Evolutionary conservation across 805 yeast species (phyloP).

Genomic region (Saitoella complicata): DNA sequence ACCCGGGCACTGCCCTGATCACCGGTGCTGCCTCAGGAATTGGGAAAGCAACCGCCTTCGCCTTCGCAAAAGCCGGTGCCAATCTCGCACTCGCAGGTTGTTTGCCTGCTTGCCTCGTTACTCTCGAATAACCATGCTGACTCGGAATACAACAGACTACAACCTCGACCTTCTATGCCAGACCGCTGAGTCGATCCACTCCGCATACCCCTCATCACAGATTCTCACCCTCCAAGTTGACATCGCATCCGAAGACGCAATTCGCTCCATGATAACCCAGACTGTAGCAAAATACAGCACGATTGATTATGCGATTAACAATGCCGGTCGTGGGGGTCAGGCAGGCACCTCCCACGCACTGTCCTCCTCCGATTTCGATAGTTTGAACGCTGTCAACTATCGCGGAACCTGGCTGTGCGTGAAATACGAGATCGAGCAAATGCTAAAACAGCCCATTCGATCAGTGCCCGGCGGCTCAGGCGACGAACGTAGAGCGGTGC

Average conservation of each 20-base stretch:
- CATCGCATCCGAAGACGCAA: too few relatives aligned
- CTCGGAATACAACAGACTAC: too few relatives aligned
- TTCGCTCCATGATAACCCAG: constrained; percentile 23
- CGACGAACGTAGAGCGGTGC: constrained; percentile 13
- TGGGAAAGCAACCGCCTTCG: too few relatives aligned
- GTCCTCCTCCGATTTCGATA: constrained; percentile 22
- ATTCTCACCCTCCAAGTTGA: too few relatives aligned
- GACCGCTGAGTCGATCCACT: constrained; percentile 8
- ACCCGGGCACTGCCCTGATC: too few relatives aligned
- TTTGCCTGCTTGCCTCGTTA: too few relatives aligned
- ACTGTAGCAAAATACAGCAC: constrained; percentile 52
- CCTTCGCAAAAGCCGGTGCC: too few relatives aligned
- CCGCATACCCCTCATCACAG: too few relatives aligned
- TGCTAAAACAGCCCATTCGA: constrained; percentile 19
- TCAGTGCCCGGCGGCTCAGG: constrained; percentile 21
- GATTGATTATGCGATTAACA: constrained; percentile 67
- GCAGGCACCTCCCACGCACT: constrained; percentile 19
- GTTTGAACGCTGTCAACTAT: constrained; percentile 21
- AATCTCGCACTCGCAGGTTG: too few relatives aligned
- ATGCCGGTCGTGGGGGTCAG: constrained; percentile 59
- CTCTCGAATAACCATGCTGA: too few relatives aligned
- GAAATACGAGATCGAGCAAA: constrained; percentile 21
- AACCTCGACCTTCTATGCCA: constrained; percentile 19
- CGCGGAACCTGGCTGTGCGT: constrained; percentile 22
- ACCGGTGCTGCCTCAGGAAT: too few relatives aligned